These are phyloP conservation scores for Paramecium biaurelia DNA, from an alignment of 73 alveolate species.

Conservation along the genomic window DNA sequence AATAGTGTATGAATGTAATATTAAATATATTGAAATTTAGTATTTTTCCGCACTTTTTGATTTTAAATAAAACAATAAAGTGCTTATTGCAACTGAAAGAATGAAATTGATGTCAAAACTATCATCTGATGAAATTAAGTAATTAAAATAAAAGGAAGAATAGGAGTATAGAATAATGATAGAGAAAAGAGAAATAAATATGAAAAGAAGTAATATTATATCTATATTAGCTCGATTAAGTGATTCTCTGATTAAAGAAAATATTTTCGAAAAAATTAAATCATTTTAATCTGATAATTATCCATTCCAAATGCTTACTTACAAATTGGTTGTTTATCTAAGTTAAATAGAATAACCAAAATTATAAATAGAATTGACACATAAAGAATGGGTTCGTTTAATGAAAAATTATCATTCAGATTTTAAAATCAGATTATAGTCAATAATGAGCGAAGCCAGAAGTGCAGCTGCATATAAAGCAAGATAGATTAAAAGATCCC, in stretches of 20 bases:
- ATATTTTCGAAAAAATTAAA: background rate
- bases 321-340: background rate
- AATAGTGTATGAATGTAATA: background rate
- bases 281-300: background rate
- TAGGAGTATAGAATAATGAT: background rate
- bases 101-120: background rate
- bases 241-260: background rate
- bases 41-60: background rate
- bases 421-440: background rate
- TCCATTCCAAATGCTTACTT: background rate
- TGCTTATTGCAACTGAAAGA: background rate
- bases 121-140: background rate
- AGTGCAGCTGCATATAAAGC: conserved; percentile 25
- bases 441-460: conserved; percentile 3
- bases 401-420: background rate
- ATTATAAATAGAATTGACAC: background rate
- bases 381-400: background rate
- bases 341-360: background rate
- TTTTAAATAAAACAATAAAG: background rate
- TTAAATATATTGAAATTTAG: background rate
- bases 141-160: background rate
- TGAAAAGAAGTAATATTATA: background rate
- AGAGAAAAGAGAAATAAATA: background rate
- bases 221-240: background rate
- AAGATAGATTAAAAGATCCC: background rate